Base-by-base conservation (phyloP, 140 eudicot species). In the Cichorium intybus region DNA sequence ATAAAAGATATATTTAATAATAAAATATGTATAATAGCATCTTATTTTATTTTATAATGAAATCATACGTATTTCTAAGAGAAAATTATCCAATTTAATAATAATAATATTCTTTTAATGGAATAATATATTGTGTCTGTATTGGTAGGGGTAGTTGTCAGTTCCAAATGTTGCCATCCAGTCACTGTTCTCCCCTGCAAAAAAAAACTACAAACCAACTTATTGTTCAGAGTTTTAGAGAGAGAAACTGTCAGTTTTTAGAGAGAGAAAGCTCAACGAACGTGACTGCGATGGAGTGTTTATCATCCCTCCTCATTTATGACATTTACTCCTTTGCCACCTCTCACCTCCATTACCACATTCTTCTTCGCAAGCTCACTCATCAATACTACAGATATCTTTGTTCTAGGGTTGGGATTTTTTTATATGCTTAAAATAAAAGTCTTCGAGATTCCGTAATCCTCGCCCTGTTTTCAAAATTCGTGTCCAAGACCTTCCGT, bases 281-380 rank as follows among this genome's bases (percentile, higher is more conserved):
- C 68, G 77, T 81, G 81, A 75, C 58, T 78, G 70, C 50, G 41
- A 77, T 84, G 75, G 80, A 78, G 80, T 76, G 66, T 73, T 24
- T 45, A 62, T 72, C 83, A 75, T 70, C 77, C 77, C 63, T 69
- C n/a, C 31, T 35, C 71, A 62, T 78, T 82, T 64, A 72, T 81
- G 23, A 26, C 73, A 74, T 77, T 83, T 80, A 83, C 89, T 73
- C 21, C 28, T 55, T 71, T 49, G 70, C 81, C 77, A 62, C 78
- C 55, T 15, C 9, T 22, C 82, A 57, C 75, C 75, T 51, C 68
- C 70, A 68, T 37, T 50, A 49, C 72, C 72, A 50, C 66, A 41
- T 47, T 33, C 60, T 55, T 31, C 67, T 56, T 31, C 61, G 15
- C 22, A 34, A 73, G 33, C 80, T 69, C 82, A 59, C 62, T 74